Percentiles rank a stretch among this genome's conserved stretches.
Evolutionary conservation across 495 filamentous ascomycete genomes (phyloP).

Genomic region (Tuber microsphaerosporum): DNA sequence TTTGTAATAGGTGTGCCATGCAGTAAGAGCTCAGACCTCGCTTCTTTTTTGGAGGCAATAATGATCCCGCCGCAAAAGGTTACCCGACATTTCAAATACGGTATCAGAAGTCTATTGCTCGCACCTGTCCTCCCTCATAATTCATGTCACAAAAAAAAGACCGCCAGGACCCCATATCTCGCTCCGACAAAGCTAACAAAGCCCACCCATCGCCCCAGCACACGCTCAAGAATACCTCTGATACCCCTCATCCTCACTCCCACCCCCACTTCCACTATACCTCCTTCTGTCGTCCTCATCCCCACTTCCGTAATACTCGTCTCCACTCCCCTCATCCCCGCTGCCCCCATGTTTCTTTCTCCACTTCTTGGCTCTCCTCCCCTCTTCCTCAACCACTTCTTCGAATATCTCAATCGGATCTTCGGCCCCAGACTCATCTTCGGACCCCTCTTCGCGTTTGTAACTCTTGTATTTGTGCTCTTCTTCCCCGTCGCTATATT

Average conservation of each 20-base stretch:
- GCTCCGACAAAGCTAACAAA: not conserved
- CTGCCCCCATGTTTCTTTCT: constrained; percentile 9
- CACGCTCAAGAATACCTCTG: constrained; percentile 11
- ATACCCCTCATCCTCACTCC: not conserved
- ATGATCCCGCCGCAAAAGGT: not conserved
- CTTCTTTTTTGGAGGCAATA: not conserved
- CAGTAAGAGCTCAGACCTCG: not conserved
- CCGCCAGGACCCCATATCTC: not conserved
- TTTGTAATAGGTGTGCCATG: not conserved
- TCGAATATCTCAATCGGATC: constrained; percentile 15
- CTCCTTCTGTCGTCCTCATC: constrained; percentile 13
- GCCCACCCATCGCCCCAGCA: not conserved
- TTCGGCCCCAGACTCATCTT: constrained; percentile 20
- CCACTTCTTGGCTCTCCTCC: constrained; percentile 1
- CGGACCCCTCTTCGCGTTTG: not conserved
- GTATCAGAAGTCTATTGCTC: not conserved
- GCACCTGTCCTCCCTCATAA: not conserved
- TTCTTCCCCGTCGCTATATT: constrained; percentile 17
- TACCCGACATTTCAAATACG: not conserved
- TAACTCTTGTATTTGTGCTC: constrained; percentile 10
- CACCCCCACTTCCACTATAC: not conserved
- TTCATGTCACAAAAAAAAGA: not conserved
- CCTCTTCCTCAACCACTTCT: too few relatives aligned
- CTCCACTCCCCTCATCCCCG: constrained; percentile 4
- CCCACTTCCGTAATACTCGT: constrained; percentile 24